A percentile compares a stretch with the other conserved stretches of the same genome.
These are phyloP conservation scores for Rusavskia elegans DNA, from an alignment of 495 filamentous ascomycete species.

Conservation along the genomic window DNA sequence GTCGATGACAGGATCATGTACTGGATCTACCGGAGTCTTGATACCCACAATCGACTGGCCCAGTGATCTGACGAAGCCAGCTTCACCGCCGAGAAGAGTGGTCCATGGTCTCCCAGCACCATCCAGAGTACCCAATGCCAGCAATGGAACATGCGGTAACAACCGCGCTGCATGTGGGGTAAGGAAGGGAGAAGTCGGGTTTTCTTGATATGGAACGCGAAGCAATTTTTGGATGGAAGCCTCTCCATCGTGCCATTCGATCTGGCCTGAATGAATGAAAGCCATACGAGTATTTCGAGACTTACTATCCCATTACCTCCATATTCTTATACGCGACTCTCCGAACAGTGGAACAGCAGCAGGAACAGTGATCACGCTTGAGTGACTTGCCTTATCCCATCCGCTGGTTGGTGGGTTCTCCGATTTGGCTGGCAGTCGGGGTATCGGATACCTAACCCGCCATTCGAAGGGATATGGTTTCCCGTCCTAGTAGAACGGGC, in stretches of 20 bases:
- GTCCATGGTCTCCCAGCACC: slow-evolving; percentile 50
- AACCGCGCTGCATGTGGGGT: slow-evolving; percentile 35
- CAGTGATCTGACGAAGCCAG: slow-evolving; percentile 44
- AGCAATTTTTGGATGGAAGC: slow-evolving; percentile 29
- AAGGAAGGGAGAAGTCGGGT: slow-evolving; percentile 45
- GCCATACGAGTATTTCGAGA: slow-evolving; percentile 23
- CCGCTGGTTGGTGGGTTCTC: no score
- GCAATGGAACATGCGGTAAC: slow-evolving; percentile 39
- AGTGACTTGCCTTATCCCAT: no score
- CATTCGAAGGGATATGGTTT: no score
- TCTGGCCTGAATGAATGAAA: slow-evolving; percentile 19
- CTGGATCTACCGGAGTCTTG: slow-evolving; percentile 37
- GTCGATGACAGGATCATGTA: slow-evolving; percentile 48
- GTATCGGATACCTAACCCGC: no score
- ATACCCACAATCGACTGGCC: slow-evolving; percentile 42
- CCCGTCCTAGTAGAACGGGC: no score
- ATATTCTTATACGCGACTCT: no score
- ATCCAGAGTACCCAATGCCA: slow-evolving; percentile 59
- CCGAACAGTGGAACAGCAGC: no score
- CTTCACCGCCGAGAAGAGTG: slow-evolving; percentile 55
- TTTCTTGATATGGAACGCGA: slow-evolving; percentile 29
- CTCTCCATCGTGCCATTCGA: slow-evolving; percentile 39
- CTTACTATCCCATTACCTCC: no score
- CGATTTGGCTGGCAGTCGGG: no score
- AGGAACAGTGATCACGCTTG: no score